These are phyloP conservation scores for Senna tora DNA, from an alignment of 306 rosid genomes.

Conservation along the genomic window DNA sequence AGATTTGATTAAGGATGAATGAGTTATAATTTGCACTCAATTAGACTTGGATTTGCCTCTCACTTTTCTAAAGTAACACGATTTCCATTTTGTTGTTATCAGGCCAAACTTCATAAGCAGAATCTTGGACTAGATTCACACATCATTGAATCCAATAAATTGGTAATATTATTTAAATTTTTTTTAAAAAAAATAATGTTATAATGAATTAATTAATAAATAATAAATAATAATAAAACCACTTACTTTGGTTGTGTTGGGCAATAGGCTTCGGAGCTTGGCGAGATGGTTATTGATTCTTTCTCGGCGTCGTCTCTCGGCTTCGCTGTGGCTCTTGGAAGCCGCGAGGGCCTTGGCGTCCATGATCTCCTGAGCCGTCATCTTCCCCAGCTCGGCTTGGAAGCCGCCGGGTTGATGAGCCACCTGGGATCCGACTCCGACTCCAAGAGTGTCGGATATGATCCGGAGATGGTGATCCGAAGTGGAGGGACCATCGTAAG, in stretches of 20 bases:
- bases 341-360: conserved; percentile 96
- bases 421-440: conserved; percentile 74
- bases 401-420: conserved; percentile 73
- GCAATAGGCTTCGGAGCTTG: conserved; percentile 81
- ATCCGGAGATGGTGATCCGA: conserved; percentile 71
- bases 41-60: no score
- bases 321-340: conserved; percentile 90
- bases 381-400: conserved; percentile 79
- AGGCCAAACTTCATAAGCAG: conserved; percentile 34
- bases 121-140: conserved; percentile 45
- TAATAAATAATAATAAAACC: no score
- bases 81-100: conserved; percentile 30
- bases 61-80: conserved; percentile 31
- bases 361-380: conserved; percentile 93
- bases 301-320: conserved; percentile 91
- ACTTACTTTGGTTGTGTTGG: conserved; percentile 93
- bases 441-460: conserved; percentile 73
- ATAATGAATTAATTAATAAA: no score
- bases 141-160: background rate
- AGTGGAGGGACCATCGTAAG: conserved; percentile 60
- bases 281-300: conserved; percentile 96
- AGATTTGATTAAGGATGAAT: no score
- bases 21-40: no score
- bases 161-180: no score
- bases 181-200: no score